A percentile compares a stretch with the other conserved stretches of the same genome.
phyloP scores from a whole-genome alignment of 768 basidiomycete genomes.

The Xerocomellus intermedius region DNA sequence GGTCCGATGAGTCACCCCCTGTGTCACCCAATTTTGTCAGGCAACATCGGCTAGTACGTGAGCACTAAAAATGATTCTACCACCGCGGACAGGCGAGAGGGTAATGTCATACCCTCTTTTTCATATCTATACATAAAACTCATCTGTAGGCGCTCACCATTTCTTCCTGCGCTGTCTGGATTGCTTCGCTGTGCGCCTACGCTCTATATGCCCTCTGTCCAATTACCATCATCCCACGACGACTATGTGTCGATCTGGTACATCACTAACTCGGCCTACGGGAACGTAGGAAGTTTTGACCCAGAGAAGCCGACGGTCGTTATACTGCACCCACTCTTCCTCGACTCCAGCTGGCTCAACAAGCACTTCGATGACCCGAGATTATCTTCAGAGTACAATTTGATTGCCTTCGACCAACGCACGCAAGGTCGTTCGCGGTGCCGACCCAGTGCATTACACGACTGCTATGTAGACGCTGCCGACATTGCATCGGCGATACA shows the following conservation, averaged over 20 bases:
- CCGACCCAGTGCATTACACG: conserved; percentile 55
- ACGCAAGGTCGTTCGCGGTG: conserved; percentile 56
- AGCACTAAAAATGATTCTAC: conserved; percentile 16
- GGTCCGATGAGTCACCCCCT: too few species aligned
- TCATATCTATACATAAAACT: conserved; percentile 22
- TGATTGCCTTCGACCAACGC: conserved; percentile 76
- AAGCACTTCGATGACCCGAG: conserved; percentile 68
- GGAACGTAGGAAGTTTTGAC: conserved; percentile 67
- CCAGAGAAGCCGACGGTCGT: conserved; percentile 63
- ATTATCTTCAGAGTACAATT: conserved; percentile 55
- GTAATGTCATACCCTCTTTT: conserved; percentile 1
- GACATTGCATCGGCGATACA: conserved; percentile 68
- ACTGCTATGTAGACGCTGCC: conserved; percentile 78
- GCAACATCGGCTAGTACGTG: conserved; percentile 23
- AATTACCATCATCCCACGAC: conserved; percentile 55
- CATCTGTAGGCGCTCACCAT: conserved; percentile 3
- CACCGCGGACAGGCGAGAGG: conserved; percentile 6
- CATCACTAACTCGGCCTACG: conserved; percentile 56
- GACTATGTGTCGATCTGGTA: conserved; percentile 76
- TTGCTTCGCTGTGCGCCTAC: conserved; percentile 35
- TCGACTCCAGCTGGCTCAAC: conserved; percentile 68
- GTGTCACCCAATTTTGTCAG: conserved; percentile 20
- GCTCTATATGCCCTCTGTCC: conserved; percentile 62
- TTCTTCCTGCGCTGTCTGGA: conserved; percentile 2
- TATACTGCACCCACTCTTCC: conserved; percentile 64